Evolutionary conservation across 208 protist species (phyloP).

Genomic region (Acanthamoeba royreba): DNA sequence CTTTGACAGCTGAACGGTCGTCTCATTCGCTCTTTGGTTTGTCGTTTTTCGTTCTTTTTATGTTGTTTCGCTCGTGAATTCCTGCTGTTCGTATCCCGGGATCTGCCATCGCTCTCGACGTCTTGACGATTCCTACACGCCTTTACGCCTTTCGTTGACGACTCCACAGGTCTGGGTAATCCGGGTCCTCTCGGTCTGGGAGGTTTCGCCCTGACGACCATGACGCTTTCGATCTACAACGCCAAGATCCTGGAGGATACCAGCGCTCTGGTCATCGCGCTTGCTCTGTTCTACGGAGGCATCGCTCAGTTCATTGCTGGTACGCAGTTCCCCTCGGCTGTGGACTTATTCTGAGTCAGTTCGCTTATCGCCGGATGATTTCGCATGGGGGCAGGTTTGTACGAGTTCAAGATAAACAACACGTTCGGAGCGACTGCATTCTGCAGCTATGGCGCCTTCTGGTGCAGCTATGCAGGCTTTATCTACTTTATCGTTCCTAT

Average conservation of each 20-base stretch:
- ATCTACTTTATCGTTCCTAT: slow-evolving; percentile 16
- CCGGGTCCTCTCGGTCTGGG: slow-evolving; percentile 17
- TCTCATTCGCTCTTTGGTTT: background rate
- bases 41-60: background rate
- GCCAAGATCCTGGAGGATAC: background rate
- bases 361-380: background rate
- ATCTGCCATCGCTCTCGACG: no score
- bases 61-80: background rate
- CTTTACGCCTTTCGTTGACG: background rate
- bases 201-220: background rate
- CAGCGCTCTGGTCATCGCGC: background rate
- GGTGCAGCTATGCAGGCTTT: slow-evolving; percentile 28
- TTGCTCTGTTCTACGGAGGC: slow-evolving; percentile 29
- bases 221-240: slow-evolving; percentile 25
- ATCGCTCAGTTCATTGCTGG: slow-evolving; percentile 36
- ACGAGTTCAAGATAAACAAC: background rate
- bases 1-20: background rate
- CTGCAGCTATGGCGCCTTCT: slow-evolving; percentile 33
- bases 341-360: background rate
- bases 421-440: slow-evolving; percentile 14
- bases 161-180: background rate
- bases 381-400: background rate
- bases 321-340: background rate
- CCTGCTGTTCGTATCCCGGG: no score
- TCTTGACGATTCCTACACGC: background rate